A percentile compares a stretch with the other conserved stretches of the same genome.
Conservation (phyloP, 1,139 yeast species). For the Saccharomyces pastorianus region DNA sequence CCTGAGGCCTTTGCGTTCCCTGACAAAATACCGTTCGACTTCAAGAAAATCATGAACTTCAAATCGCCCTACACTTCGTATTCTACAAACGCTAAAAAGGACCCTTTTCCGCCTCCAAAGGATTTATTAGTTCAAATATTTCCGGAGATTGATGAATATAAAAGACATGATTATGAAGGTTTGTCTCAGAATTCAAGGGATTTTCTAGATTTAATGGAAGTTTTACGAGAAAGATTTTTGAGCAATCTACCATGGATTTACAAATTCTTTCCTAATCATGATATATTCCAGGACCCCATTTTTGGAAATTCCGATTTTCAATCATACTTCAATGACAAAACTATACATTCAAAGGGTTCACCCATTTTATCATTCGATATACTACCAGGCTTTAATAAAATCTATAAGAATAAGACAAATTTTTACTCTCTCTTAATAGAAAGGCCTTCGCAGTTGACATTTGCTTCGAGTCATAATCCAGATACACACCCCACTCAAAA, state of each 20-base stretch:
- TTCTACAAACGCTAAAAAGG: slow-evolving; percentile 1
- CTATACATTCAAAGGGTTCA: neutral
- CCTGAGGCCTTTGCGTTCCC: slow-evolving; percentile 12
- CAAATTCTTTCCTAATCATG: slow-evolving; percentile 27
- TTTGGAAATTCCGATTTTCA: slow-evolving; percentile 23
- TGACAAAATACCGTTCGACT: slow-evolving; percentile 20
- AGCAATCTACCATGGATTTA: slow-evolving; percentile 23
- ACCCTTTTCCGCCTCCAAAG: slow-evolving; percentile 10
- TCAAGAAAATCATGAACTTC: slow-evolving; percentile 16
- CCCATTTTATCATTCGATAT: slow-evolving; percentile 9
- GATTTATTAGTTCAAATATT: slow-evolving; percentile 20
- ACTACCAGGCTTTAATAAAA: slow-evolving; percentile 9
- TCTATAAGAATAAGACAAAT: neutral
- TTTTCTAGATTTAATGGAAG: slow-evolving; percentile 19
- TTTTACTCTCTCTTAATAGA: slow-evolving; percentile 1
- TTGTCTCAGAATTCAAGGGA: slow-evolving; percentile 14
- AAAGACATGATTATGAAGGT: slow-evolving; percentile 8
- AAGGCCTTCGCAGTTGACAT: neutral
- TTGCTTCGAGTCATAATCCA: neutral
- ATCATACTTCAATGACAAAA: slow-evolving; percentile 15
- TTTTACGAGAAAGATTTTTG: slow-evolving; percentile 21
- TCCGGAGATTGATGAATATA: slow-evolving; percentile 26
- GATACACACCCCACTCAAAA: neutral
- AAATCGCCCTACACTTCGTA: slow-evolving; percentile 13
- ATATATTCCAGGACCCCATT: slow-evolving; percentile 20